Evolutionary conservation across 441 rosid genomes (phyloP).

Genomic region (Arabidopsis lyrata): DNA sequence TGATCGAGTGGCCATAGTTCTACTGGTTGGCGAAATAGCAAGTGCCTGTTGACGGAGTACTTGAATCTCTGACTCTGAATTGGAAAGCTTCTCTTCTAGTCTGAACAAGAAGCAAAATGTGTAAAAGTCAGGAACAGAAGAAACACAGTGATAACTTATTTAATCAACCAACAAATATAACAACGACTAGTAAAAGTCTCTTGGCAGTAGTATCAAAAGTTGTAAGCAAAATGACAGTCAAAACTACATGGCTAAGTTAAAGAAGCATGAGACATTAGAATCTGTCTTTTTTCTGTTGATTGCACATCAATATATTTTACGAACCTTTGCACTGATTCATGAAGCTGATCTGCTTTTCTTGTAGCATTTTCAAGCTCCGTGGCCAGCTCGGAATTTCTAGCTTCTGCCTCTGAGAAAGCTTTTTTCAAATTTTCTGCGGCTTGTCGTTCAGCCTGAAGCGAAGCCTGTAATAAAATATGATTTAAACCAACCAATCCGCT

Average conservation of each 20-base stretch:
- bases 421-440: slow-evolving; percentile 73
- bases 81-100: slow-evolving; percentile 95
- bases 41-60: slow-evolving; percentile 99
- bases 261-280: background rate
- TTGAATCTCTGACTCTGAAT: slow-evolving; percentile 98
- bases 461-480: slow-evolving; percentile 57
- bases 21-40: slow-evolving; percentile 95
- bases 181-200: slow-evolving; percentile 18
- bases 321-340: slow-evolving; percentile 97
- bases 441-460: slow-evolving; percentile 71
- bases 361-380: slow-evolving; percentile 85
- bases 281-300: slow-evolving; percentile 14
- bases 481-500: slow-evolving; percentile 3
- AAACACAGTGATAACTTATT: slow-evolving; percentile 1
- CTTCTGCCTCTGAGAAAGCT: slow-evolving; percentile 67
- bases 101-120: slow-evolving; percentile 55
- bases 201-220: slow-evolving; percentile 12
- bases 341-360: slow-evolving; percentile 86
- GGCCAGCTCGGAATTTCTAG: slow-evolving; percentile 71
- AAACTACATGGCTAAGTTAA: slow-evolving; percentile 8
- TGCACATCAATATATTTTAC: slow-evolving; percentile 33
- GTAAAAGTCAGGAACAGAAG: slow-evolving; percentile 24
- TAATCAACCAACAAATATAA: slow-evolving; percentile 13
- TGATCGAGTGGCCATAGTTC: slow-evolving; percentile 71
- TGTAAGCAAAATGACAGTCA: slow-evolving; percentile 12